Base-by-base conservation (phyloP, 352 stramenopile genomes). In the Globisporangium cylindrosporum region DNA sequence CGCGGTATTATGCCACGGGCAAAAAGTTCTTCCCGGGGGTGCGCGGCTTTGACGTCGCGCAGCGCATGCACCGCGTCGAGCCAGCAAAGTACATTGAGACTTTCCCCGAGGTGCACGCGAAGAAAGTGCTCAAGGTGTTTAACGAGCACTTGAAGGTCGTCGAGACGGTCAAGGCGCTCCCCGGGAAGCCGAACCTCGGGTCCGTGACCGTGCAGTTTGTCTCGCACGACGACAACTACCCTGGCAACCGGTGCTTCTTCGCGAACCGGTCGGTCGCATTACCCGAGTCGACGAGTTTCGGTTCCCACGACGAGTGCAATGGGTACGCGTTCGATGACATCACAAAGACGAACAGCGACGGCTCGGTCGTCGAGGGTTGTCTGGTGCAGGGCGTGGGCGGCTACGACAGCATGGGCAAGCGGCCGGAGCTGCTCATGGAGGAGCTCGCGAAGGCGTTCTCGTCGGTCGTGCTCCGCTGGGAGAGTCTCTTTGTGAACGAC, bases 401-500 rank as follows among this genome's bases (percentile, higher is more conserved):
- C n/a, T 90, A 85, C 56, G 77, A 88, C 53, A 81, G 75, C 68
- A 80, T 78, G 38, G 81, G 77, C 55, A 70, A 80, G 38, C 46
- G 24, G 32, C 74, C 78, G 25, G 73, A 76, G 46, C 49, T 83
- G 46, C 62, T 91, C 54, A 74, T 91, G 58, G 72, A 82, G n/a
- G 77, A 91, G 62, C 61, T 91, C 59, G 72, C 79, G 64, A 82
- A 89, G 69, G 73, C 77, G 38, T 86, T 88, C 59, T 82, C 82
- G 60, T 89, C 82, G 15, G 82, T 91, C 32, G 82, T 91, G 63
- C 74, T 91, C 51, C 80, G 82, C 57, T 91, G 82, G 82, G 82
- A 91, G 59, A 76, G 77, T 46, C 70, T 91, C 27, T 91, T 91
- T 67, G 84, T 91, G 64, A 89, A 89, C 70, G 82, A 91, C 69